A percentile compares a stretch with the other conserved stretches of the same genome.
Evolutionary conservation across 148 eudicot species (phyloP).

Genomic region (Nyssa sinensis): DNA sequence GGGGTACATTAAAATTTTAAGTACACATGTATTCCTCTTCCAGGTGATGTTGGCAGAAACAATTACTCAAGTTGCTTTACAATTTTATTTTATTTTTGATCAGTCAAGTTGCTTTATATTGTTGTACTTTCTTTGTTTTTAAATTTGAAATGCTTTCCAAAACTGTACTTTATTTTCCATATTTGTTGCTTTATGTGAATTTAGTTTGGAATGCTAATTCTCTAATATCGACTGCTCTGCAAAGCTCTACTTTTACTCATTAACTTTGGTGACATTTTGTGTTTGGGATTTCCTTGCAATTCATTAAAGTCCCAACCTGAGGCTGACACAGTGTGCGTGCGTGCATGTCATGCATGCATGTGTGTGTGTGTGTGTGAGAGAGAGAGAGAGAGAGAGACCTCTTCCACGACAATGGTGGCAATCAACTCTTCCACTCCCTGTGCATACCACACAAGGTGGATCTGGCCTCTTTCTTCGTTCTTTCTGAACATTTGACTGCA

Average conservation of each 20-base stretch:
- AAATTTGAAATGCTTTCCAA: neutral
- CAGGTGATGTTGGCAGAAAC: too few relatives aligned
- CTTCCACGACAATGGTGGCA: slow-evolving; percentile 64
- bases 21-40: too few relatives aligned
- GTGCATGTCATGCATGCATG: neutral
- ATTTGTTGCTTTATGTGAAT: neutral
- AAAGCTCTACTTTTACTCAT: neutral
- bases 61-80: too few relatives aligned
- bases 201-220: neutral
- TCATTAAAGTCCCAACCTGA: neutral
- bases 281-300: neutral
- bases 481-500: slow-evolving; percentile 74
- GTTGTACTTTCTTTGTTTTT: neutral
- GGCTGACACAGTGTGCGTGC: too few relatives aligned
- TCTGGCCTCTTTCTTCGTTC: slow-evolving; percentile 50
- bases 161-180: neutral
- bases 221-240: neutral
- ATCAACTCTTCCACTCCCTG: slow-evolving; percentile 74
- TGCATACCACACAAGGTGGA: slow-evolving; percentile 65
- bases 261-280: neutral
- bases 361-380: neutral
- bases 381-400: slow-evolving; percentile 42
- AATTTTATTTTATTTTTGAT: too few relatives aligned
- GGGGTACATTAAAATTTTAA: too few relatives aligned
- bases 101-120: neutral